These are phyloP conservation scores for Yarrowia keelungensis DNA, from an alignment of 805 yeast species.

Conservation along the genomic window DNA sequence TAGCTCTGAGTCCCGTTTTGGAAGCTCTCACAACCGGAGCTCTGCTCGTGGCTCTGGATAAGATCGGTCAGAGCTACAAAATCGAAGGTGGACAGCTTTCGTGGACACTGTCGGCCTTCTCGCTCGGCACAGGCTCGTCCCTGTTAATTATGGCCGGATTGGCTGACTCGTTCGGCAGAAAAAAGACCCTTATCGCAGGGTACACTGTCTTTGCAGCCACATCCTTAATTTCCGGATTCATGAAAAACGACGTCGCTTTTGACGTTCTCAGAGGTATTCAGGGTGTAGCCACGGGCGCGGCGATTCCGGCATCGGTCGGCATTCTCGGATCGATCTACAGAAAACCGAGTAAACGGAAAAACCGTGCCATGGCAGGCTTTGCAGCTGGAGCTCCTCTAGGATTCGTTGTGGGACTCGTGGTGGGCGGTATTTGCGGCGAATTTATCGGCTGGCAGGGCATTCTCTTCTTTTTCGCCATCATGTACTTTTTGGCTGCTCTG, in stretches of 20 bases:
- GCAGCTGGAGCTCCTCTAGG: slow-evolving; percentile 60
- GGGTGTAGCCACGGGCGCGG: slow-evolving; percentile 56
- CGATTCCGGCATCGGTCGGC: slow-evolving; percentile 59
- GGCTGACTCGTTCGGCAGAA: slow-evolving; percentile 58
- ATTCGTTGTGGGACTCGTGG: slow-evolving; percentile 54
- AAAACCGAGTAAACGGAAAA: slow-evolving; percentile 53
- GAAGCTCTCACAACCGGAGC: slow-evolving; percentile 52
- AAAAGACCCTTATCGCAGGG: slow-evolving; percentile 51
- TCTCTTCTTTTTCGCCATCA: slow-evolving; percentile 54
- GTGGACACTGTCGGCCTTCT: slow-evolving; percentile 55
- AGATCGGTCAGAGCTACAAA: slow-evolving; percentile 51
- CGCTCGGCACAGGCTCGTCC: slow-evolving; percentile 55
- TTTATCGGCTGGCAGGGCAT: slow-evolving; percentile 55
- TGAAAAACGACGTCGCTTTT: slow-evolving; percentile 49
- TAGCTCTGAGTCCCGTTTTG: slow-evolving; percentile 54
- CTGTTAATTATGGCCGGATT: slow-evolving; percentile 56
- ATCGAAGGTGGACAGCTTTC: slow-evolving; percentile 54
- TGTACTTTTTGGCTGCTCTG: slow-evolving; percentile 48
- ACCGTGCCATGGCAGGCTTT: slow-evolving; percentile 55
- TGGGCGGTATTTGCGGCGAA: slow-evolving; percentile 55
- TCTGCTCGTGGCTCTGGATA: slow-evolving; percentile 52
- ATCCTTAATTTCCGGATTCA: slow-evolving; percentile 48
- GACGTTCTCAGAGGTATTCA: slow-evolving; percentile 55
- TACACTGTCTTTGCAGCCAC: slow-evolving; percentile 50
- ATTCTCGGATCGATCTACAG: slow-evolving; percentile 54